Conservation (phyloP, 208 protist genomes). For the Leishmania tropica region DNA sequence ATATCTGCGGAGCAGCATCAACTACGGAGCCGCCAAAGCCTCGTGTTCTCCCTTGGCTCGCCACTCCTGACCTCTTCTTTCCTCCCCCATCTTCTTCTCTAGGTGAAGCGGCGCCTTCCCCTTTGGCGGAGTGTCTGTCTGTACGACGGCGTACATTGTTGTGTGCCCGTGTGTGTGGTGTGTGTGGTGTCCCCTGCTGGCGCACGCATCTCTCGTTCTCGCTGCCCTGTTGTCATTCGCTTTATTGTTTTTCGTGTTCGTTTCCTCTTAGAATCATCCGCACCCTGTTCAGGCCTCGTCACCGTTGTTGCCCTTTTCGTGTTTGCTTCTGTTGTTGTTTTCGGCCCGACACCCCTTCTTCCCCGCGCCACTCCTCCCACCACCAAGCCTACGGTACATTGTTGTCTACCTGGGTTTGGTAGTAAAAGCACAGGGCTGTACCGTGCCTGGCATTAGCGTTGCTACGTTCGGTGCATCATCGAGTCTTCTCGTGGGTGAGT, state of each 20-base stretch:
- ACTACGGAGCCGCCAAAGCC: not conserved
- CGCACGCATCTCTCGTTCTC: not conserved
- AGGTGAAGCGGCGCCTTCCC: not conserved
- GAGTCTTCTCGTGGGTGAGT: not conserved
- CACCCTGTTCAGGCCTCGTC: too few species aligned
- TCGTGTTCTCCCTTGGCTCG: not conserved
- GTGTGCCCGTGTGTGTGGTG: not conserved
- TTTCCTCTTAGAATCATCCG: not conserved
- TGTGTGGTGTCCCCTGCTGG: too few species aligned
- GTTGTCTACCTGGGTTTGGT: not conserved
- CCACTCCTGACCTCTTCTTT: not conserved
- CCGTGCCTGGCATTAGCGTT: not conserved
- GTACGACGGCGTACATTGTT: not conserved
- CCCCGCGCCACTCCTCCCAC: not conserved
- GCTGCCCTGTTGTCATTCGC: not conserved
- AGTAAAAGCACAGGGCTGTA: not conserved
- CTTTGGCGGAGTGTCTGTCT: not conserved
- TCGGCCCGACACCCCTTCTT: not conserved
- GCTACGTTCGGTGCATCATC: not conserved
- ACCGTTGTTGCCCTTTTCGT: not conserved
- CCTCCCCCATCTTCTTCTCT: not conserved
- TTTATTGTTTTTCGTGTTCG: not conserved
- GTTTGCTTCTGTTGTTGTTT: not conserved
- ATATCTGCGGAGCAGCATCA: not conserved
- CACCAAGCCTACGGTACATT: not conserved